These are phyloP conservation scores for Auricularia heimuer DNA, from an alignment of 768 basidiomycete species.

Conservation along the genomic window DNA sequence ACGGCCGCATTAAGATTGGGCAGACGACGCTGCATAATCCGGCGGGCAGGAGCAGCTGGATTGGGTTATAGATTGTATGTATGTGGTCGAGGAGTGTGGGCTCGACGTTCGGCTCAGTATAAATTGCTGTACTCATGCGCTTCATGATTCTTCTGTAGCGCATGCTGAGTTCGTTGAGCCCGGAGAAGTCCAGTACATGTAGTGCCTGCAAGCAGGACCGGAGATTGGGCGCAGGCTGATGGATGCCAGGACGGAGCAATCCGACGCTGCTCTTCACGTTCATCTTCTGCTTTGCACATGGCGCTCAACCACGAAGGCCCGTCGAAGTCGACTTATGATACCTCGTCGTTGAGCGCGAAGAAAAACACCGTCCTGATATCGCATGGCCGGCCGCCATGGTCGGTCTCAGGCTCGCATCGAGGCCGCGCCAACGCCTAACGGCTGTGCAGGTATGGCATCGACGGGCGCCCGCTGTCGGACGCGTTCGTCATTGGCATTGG, in stretches of 20 bases:
- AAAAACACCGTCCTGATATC: conserved; percentile 75
- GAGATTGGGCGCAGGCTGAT: neutral
- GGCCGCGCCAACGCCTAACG: conserved; percentile 1
- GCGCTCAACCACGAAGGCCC: neutral
- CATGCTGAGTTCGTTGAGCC: neutral
- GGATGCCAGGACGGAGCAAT: neutral
- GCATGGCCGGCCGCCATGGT: conserved; percentile 84
- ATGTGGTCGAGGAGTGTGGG: neutral
- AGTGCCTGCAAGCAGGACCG: no score
- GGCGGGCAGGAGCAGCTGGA: conserved; percentile 85
- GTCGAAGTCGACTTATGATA: neutral
- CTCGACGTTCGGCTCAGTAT: no score
- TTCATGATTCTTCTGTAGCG: no score
- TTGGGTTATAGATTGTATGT: conserved; percentile 50
- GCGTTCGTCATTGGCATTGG: conserved; percentile 82
- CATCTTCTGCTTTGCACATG: neutral
- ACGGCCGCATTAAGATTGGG: conserved; percentile 64
- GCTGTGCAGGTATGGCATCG: conserved; percentile 58
- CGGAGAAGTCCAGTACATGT: no score
- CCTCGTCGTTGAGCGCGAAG: conserved; percentile 20
- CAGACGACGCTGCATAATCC: conserved; percentile 92
- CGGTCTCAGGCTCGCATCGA: conserved; percentile 12
- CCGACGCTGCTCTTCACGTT: neutral
- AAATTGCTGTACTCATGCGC: no score
- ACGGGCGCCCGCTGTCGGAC: conserved; percentile 56